Evolutionary conservation across 805 yeast species (phyloP), one percentile per base, ranked within the genome.

Genomic region (Pichia deserticola): DNA sequence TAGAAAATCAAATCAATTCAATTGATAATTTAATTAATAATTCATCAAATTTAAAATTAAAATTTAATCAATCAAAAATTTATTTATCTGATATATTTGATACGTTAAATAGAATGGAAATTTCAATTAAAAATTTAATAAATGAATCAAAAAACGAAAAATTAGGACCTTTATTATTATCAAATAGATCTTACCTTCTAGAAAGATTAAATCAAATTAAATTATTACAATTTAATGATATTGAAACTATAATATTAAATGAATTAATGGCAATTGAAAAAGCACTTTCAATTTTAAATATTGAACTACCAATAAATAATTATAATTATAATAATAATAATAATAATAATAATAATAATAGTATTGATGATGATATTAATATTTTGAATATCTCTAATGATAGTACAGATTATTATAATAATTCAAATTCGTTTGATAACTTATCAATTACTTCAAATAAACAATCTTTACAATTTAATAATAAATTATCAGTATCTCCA

Each of bases 51-150:
- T 53, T 53, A 27, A 62, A 60, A 42, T 48, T 42, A 1, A 54
- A 50, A 28, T 62, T 53, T 36, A 52, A 57, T 15, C 60, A 65
- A 40, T 58, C 62, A 35, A 44, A 46, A 5, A 48, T 57, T 9
- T 58, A 63, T 41, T 51, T 66, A 34, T 49, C 54, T 7, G 68
- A 65, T 36, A 51, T 60, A 3, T 60, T 66, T 46, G 62, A 58
- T 25, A 59, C 51, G 11, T 47, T 64, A 13, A 27, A 47, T 4
- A 47, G 52, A 7, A 49, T 61, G 50, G 70, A 65, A 52, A 36
- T 46, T 0, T 37, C 55, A 4, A 47, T 66, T 29, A 54, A 52
- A 41, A 29, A 48, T 3, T 45, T 60, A 29, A 49, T 62, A 1
- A 10, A 52, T 5, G 51, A 49, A 30, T 49, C 44, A 5, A 53